These are phyloP conservation scores for Talaromyces wortmannii DNA, from an alignment of 495 filamentous ascomycete species.

Conservation along the genomic window DNA sequence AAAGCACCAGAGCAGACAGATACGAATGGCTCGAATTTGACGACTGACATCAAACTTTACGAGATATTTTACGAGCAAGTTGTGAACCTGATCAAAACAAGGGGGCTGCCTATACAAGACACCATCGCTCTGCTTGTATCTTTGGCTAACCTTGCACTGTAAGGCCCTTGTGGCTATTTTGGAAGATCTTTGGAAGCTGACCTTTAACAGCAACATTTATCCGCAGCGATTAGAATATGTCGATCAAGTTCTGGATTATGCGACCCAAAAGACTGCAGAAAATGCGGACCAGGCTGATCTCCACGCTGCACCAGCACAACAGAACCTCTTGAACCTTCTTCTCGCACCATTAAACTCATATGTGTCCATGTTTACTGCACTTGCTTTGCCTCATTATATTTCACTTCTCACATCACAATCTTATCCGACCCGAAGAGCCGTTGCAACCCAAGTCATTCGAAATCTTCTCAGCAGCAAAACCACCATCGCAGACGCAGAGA, in stretches of 20 bases:
- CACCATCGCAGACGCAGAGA: slow-evolving; percentile 61
- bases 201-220: slow-evolving; percentile 64
- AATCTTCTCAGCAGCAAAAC: slow-evolving; percentile 76
- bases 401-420: slow-evolving; percentile 87
- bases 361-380: slow-evolving; percentile 84
- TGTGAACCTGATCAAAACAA: slow-evolving; percentile 81
- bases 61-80: slow-evolving; percentile 98
- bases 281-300: slow-evolving; percentile 91
- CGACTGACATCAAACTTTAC: slow-evolving; percentile 78
- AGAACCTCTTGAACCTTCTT: slow-evolving; percentile 81
- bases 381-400: slow-evolving; percentile 85
- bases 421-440: slow-evolving; percentile 82
- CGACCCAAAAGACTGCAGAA: slow-evolving; percentile 79
- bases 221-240: slow-evolving; percentile 90
- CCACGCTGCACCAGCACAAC: slow-evolving; percentile 79
- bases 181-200: background rate
- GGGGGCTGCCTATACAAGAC: slow-evolving; percentile 88
- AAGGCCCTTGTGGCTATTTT: slow-evolving; percentile 11
- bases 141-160: slow-evolving; percentile 81
- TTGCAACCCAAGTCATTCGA: slow-evolving; percentile 80
- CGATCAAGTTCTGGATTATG: slow-evolving; percentile 87
- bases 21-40: slow-evolving; percentile 12
- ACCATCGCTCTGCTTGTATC: slow-evolving; percentile 89
- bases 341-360: slow-evolving; percentile 85
- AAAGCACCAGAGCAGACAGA: slow-evolving; percentile 12